Conservation (phyloP, 2,329 filamentous ascomycete species). For the Penicillium sumatraense region DNA sequence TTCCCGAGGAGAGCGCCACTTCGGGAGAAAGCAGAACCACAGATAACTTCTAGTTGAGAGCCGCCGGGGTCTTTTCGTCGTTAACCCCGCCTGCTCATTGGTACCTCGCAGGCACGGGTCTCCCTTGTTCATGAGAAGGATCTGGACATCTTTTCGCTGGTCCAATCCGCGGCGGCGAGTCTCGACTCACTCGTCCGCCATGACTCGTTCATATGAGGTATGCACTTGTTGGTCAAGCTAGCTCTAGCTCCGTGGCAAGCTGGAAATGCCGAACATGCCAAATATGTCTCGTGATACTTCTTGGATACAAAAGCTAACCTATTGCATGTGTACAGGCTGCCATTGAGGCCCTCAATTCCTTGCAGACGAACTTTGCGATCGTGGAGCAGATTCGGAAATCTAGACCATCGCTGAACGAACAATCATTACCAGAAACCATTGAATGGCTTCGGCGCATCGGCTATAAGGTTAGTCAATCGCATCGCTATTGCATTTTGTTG, state of each 20-base stretch:
- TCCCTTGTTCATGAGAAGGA: constrained; percentile 35
- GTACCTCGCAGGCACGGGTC: constrained; percentile 16
- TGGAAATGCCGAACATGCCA: background rate
- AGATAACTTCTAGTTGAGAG: constrained; percentile 19
- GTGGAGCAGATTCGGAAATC: constrained; percentile 75
- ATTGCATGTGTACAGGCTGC: constrained; percentile 62
- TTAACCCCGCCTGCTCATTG: constrained; percentile 20
- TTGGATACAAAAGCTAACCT: constrained; percentile 16
- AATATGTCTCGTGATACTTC: background rate
- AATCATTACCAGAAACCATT: constrained; percentile 80
- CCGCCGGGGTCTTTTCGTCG: constrained; percentile 18
- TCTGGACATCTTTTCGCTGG: constrained; percentile 25
- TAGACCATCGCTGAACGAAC: constrained; percentile 70
- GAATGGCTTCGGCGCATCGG: constrained; percentile 77
- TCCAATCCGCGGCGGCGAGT: constrained; percentile 30
- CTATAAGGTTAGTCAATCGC: constrained; percentile 64
- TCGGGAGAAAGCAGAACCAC: constrained; percentile 13
- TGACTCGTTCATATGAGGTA: constrained; percentile 48
- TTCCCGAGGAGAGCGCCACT: constrained; percentile 28
- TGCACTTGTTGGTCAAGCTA: no score
- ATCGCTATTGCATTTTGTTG: constrained; percentile 1
- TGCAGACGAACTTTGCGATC: constrained; percentile 79
- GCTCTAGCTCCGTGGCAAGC: background rate
- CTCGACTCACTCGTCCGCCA: constrained; percentile 35
- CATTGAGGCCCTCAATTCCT: constrained; percentile 71